These are phyloP conservation scores for Blastobotrys americana DNA, from an alignment of 805 yeast species.

Conservation along the genomic window DNA sequence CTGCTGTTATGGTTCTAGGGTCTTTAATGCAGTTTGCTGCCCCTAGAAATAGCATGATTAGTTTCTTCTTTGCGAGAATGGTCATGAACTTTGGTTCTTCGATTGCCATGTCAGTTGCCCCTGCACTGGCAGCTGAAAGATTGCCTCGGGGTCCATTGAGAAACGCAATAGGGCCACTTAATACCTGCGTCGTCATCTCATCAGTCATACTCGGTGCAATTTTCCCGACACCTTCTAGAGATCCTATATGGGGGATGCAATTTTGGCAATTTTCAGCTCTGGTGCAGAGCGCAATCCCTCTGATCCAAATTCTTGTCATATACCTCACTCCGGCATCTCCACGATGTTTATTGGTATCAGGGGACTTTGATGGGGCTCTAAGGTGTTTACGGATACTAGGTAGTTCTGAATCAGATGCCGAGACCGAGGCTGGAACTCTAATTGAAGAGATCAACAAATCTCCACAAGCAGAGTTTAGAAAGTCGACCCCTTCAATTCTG, in stretches of 20 bases:
- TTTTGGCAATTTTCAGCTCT: conserved; percentile 71
- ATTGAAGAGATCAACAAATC: not conserved
- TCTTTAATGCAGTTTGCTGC: conserved; percentile 40
- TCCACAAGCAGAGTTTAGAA: not conserved
- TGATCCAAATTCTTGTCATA: conserved; percentile 44
- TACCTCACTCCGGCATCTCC: conserved; percentile 58
- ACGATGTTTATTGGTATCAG: conserved; percentile 50
- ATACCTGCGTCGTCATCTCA: not conserved
- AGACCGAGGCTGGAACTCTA: not conserved
- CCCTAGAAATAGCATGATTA: conserved; percentile 43
- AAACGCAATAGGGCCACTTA: not conserved
- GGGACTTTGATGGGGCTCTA: not conserved
- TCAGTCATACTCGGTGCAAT: not conserved
- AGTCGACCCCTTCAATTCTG: not conserved
- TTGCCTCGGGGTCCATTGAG: not conserved
- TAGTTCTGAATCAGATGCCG: not conserved
- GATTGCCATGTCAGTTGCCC: conserved; percentile 63
- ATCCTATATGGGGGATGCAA: not conserved
- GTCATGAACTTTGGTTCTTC: conserved; percentile 69
- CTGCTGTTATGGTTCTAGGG: conserved; percentile 50
- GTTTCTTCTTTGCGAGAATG: conserved; percentile 60
- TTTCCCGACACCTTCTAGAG: not conserved
- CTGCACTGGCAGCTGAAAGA: conserved; percentile 68
- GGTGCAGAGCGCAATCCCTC: conserved; percentile 54
- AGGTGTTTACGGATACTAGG: not conserved